phyloP scores from a whole-genome alignment of 306 rosid genomes.

The Psophocarpus tetragonolobus region DNA sequence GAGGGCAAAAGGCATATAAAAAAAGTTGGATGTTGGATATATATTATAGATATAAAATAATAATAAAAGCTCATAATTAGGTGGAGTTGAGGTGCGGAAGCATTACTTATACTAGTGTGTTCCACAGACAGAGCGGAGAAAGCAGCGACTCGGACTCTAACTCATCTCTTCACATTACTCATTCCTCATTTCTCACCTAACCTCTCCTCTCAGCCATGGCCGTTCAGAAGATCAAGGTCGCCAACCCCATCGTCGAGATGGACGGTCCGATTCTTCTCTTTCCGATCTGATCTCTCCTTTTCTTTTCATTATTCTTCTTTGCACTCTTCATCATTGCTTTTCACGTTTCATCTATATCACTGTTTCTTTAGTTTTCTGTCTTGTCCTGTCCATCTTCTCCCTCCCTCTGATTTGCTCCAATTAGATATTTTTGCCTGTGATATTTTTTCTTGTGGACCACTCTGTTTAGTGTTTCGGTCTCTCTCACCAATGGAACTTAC shows the following conservation, averaged over 20 bases:
- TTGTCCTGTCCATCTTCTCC: slow-evolving; percentile 12
- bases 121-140: not conserved
- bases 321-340: not conserved
- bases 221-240: slow-evolving; percentile 85
- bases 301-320: not conserved
- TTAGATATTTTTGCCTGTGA: not conserved
- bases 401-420: not conserved
- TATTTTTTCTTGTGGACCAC: slow-evolving; percentile 33
- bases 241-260: slow-evolving; percentile 99
- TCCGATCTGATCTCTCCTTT: slow-evolving; percentile 18
- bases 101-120: not conserved
- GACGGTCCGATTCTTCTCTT: slow-evolving; percentile 59
- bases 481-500: not conserved
- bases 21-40: no score
- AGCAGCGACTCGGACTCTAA: not conserved
- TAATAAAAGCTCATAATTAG: not conserved
- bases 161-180: not conserved
- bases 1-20: no score
- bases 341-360: not conserved
- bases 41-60: not conserved
- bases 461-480: not conserved
- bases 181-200: slow-evolving; percentile 31
- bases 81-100: not conserved
- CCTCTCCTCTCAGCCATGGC: slow-evolving; percentile 49
- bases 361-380: not conserved